Conservation (phyloP, 192 early-diverging fungal species). For the Diversispora eburnea region DNA sequence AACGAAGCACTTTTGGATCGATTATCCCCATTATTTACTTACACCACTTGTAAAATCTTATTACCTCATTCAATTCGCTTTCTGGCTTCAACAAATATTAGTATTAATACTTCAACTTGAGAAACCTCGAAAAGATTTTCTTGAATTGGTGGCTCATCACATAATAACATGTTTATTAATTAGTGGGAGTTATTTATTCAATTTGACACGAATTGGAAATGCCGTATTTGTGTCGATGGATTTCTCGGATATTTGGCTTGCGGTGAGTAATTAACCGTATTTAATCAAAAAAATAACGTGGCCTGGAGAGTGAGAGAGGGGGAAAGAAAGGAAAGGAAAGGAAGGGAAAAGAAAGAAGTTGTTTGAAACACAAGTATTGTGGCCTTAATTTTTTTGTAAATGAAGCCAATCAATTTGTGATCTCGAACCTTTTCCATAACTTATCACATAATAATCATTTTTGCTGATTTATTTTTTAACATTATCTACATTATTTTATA, state of each 20-base stretch:
- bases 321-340: not conserved
- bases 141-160: constrained; percentile 56
- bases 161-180: constrained; percentile 59
- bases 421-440: no score
- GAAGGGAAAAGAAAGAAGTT: no score
- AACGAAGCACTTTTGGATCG: constrained; percentile 49
- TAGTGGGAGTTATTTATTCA: constrained; percentile 50
- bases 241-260: constrained; percentile 58
- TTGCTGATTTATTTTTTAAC: no score
- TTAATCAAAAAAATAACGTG: not conserved
- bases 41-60: constrained; percentile 52
- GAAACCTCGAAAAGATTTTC: constrained; percentile 55
- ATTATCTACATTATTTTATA: no score
- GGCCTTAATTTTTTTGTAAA: no score
- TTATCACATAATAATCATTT: no score
- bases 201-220: constrained; percentile 62
- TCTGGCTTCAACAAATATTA: constrained; percentile 57
- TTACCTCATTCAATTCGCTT: constrained; percentile 56
- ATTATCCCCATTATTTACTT: constrained; percentile 50
- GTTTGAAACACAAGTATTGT: no score
- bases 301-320: not conserved
- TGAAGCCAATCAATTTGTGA: no score
- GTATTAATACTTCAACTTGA: constrained; percentile 57
- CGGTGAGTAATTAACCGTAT: constrained; percentile 39
- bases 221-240: constrained; percentile 65